Evolutionary conservation across 1,284 basidiomycete genomes (phyloP).

Genomic region (Testicularia cyperi): DNA sequence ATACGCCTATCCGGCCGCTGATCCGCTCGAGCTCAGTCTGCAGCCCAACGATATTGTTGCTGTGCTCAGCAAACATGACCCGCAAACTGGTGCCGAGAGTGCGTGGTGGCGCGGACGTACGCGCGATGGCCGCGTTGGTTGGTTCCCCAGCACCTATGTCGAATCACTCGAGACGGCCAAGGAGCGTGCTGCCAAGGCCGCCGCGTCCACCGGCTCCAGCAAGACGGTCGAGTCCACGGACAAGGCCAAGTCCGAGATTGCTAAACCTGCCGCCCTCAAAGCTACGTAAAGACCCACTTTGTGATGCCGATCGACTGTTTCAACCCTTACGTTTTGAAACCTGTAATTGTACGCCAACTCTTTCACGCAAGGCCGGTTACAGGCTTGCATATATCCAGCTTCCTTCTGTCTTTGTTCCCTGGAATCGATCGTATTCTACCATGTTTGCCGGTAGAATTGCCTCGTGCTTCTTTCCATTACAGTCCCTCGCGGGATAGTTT

Average conservation of each 20-base stretch:
- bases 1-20: conserved; percentile 70
- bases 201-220: conserved; percentile 1
- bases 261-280: conserved; percentile 23
- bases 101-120: conserved; percentile 98
- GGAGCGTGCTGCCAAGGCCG: conserved; percentile 45
- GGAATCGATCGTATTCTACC: too few relatives aligned
- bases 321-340: too few relatives aligned
- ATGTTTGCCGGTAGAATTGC: too few relatives aligned
- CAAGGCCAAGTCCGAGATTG: conserved; percentile 8
- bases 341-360: conserved; percentile 21
- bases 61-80: conserved; percentile 71
- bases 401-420: too few relatives aligned
- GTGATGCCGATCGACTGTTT: too few relatives aligned
- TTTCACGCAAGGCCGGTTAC: too few relatives aligned
- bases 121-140: conserved; percentile 88
- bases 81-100: conserved; percentile 67
- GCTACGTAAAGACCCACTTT: conserved; percentile 22
- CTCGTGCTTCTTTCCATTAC: too few relatives aligned
- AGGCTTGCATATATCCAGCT: too few relatives aligned
- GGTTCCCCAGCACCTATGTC: conserved; percentile 80
- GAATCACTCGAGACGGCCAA: conserved; percentile 57
- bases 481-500: too few relatives aligned
- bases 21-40: conserved; percentile 75
- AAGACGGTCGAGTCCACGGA: conserved; percentile 10
- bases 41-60: conserved; percentile 93